Evolutionary conservation across 1,139 yeast species (phyloP).

Genomic region (Kurtzmaniella quercitrusa): DNA sequence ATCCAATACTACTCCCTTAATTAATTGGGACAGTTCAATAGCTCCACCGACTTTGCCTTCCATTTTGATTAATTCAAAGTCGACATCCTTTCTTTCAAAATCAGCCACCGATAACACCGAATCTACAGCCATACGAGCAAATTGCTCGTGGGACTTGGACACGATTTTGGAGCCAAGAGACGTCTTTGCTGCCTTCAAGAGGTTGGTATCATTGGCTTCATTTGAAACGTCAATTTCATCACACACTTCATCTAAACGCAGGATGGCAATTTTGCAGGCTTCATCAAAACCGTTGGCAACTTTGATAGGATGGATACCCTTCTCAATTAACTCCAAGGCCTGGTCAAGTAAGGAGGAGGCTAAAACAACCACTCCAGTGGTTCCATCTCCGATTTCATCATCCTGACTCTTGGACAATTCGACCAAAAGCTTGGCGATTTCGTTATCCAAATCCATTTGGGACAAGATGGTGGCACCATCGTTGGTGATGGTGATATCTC

Average conservation of each 20-base stretch:
- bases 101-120: constrained; percentile 93
- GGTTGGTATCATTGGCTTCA: constrained; percentile 45
- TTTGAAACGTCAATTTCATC: constrained; percentile 54
- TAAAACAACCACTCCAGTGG: constrained; percentile 96
- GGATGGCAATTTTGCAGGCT: constrained; percentile 88
- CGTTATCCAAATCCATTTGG: constrained; percentile 94
- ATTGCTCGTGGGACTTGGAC: constrained; percentile 87
- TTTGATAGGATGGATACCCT: constrained; percentile 95
- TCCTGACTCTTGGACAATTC: constrained; percentile 95
- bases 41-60: constrained; percentile 97
- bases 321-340: constrained; percentile 89
- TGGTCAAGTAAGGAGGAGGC: constrained; percentile 95
- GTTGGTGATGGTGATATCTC: constrained; percentile 95
- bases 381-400: constrained; percentile 98
- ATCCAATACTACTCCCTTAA: constrained; percentile 88
- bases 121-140: constrained; percentile 96
- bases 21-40: constrained; percentile 75
- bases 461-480: constrained; percentile 97
- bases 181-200: constrained; percentile 89
- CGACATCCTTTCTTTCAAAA: constrained; percentile 88
- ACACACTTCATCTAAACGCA: constrained; percentile 69
- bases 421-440: constrained; percentile 91
- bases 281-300: constrained; percentile 97
- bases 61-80: constrained; percentile 90
- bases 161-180: constrained; percentile 95